Evolutionary conservation across 148 eudicot species (phyloP), one percentile per base, ranked within the genome.

Genomic region (Rhododendron ferrugineum): DNA sequence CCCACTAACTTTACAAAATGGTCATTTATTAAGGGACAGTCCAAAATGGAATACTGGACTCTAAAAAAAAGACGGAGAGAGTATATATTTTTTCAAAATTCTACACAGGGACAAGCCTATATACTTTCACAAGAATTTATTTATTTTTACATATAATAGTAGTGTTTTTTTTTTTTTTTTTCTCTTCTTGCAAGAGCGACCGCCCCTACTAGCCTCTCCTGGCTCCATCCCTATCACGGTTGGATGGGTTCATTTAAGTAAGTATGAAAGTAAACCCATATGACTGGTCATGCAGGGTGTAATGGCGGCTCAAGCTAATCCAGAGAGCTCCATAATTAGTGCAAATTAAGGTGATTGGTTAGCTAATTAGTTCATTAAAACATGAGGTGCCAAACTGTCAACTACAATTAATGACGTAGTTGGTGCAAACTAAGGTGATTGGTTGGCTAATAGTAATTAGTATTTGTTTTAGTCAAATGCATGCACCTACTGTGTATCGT

Each of bases 241-340:
- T n/a, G n/a, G n/a, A n/a, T n/a, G n/a, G n/a, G 6, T 44, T 50
- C 54, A 78, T 44, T 23, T 78, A 44, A 34, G 54, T 77, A 42
- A 32, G 56, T 78, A 44, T 1, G 80, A 6, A 78, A 22, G 50
- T 40, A 20, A 77, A 23, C 32, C 81, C 36, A 11, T 14, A 23
- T 46, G 80, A 22, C 20, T 78, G 30, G 28, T 20, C 44, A 1
- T 52, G 15, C 18, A 14, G 60, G 22, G n/a, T 44, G 30, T 30
- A 58, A 56, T 20, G 9, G 72, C 36, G 23, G 34, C 73, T 46
- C 40, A 82, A 64, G 11, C 84, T 82, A 66, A 82, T 82, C 84
- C 56, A 44, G 6, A 78, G 56, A 66, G 26, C 60, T 68, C 30
- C 28, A 9, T 18, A 14, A 28, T 16, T 46, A 30, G 62, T 83